Evolutionary conservation across 495 filamentous ascomycete species (phyloP).

Genomic region (Hypoxylon fragiforme): DNA sequence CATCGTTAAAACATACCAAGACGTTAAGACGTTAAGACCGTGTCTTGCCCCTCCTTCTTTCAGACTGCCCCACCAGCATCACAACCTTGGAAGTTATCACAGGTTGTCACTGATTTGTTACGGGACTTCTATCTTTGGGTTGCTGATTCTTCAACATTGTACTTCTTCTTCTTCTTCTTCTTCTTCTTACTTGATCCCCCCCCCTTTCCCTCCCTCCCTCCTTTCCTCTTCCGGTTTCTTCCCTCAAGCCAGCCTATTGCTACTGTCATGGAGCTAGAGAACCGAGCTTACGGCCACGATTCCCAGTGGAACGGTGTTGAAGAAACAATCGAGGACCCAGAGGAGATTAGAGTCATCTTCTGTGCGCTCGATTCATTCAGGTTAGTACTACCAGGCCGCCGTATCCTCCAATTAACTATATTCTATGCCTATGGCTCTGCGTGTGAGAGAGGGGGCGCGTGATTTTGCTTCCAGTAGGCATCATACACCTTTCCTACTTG

Average conservation of each 20-base stretch:
- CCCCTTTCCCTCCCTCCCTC: too few species aligned
- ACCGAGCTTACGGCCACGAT: slow-evolving; percentile 27
- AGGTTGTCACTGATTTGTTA: too few species aligned
- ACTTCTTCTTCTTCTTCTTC: background rate
- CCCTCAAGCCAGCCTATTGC: background rate
- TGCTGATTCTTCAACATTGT: slow-evolving; percentile 15
- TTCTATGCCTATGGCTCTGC: background rate
- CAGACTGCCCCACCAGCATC: slow-evolving; percentile 11
- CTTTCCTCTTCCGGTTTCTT: background rate
- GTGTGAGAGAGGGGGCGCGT: slow-evolving; percentile 15
- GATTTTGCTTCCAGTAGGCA: slow-evolving; percentile 27
- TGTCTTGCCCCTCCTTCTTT: slow-evolving; percentile 26
- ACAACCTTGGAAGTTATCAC: background rate
- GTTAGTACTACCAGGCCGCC: slow-evolving; percentile 55
- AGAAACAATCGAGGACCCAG: slow-evolving; percentile 67
- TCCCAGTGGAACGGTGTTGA: slow-evolving; percentile 61
- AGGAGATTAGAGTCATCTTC: slow-evolving; percentile 75
- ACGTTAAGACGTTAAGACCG: background rate
- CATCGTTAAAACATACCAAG: too few species aligned
- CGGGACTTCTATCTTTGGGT: slow-evolving; percentile 4
- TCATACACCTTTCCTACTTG: slow-evolving; percentile 12
- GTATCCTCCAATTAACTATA: slow-evolving; percentile 20
- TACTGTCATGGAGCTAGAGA: slow-evolving; percentile 19
- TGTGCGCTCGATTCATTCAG: slow-evolving; percentile 81
- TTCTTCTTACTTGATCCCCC: too few species aligned